These are phyloP conservation scores for Drechslerella coelobrocha DNA, from an alignment of 2,329 filamentous ascomycete species.

Conservation along the genomic window DNA sequence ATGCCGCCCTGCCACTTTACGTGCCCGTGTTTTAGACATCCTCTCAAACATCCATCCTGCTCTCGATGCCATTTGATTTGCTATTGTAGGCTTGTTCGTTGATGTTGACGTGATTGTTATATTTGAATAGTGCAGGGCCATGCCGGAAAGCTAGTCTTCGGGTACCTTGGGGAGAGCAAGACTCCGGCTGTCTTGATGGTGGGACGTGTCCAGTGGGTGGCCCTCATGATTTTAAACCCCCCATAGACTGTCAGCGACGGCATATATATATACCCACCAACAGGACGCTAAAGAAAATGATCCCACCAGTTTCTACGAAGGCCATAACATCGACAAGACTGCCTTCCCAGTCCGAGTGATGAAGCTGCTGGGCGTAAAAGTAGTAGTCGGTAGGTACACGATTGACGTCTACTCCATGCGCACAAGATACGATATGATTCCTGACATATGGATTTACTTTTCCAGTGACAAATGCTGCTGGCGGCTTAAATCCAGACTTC, in stretches of 20 bases:
- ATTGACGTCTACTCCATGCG: constrained; percentile 59
- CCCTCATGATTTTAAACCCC: too few relatives aligned
- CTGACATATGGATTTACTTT: too few relatives aligned
- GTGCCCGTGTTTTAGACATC: too few relatives aligned
- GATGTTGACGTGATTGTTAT: constrained; percentile 13
- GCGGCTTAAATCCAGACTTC: constrained; percentile 70
- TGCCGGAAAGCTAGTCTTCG: constrained; percentile 71
- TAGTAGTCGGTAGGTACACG: constrained; percentile 59
- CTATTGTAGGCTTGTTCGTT: neutral
- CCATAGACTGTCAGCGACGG: constrained; percentile 9
- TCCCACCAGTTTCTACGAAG: constrained; percentile 69
- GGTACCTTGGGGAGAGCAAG: constrained; percentile 64
- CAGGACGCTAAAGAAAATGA: constrained; percentile 22
- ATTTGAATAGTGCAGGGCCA: constrained; percentile 64
- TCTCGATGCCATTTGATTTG: too few relatives aligned
- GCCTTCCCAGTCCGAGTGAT: constrained; percentile 71
- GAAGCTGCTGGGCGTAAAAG: constrained; percentile 68
- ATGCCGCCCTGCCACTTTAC: neutral
- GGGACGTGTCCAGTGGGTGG: constrained; percentile 69
- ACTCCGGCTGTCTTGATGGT: constrained; percentile 69
- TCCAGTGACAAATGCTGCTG: constrained; percentile 73
- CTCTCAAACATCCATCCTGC: too few relatives aligned
- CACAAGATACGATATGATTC: constrained; percentile 29
- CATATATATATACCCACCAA: constrained; percentile 23
- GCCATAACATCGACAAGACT: constrained; percentile 68